Percentiles rank a stretch among this genome's conserved stretches.
These are phyloP conservation scores for Pichia sp. DNA, from an alignment of 1,139 yeast genomes.

Conservation along the genomic window DNA sequence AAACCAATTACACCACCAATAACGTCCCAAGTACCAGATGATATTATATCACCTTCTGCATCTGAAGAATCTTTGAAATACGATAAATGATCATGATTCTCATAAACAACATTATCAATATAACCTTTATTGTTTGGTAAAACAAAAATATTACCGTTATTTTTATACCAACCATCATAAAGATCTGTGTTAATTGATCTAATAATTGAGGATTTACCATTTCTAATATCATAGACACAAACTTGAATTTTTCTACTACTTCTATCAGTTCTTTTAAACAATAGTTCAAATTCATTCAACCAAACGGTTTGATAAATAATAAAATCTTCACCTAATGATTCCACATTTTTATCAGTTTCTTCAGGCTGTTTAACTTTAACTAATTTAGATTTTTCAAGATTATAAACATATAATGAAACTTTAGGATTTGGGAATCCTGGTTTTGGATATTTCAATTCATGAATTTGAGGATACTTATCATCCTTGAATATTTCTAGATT, in stretches of 20 bases:
- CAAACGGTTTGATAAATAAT: constrained; percentile 68
- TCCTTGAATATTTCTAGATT: constrained; percentile 56
- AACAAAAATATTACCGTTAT: constrained; percentile 33
- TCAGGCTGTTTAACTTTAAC: constrained; percentile 25
- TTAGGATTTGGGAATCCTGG: constrained; percentile 76
- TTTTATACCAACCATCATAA: constrained; percentile 52
- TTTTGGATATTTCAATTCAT: constrained; percentile 72
- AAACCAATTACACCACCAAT: constrained; percentile 50
- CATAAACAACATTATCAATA: constrained; percentile 63
- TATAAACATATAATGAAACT: constrained; percentile 43
- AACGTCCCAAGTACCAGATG: constrained; percentile 67
- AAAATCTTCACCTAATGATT: constrained; percentile 39
- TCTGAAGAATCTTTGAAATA: constrained; percentile 38
- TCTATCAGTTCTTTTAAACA: constrained; percentile 68
- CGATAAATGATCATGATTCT: constrained; percentile 64
- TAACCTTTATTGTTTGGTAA: constrained; percentile 46
- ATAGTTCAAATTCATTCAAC: constrained; percentile 49
- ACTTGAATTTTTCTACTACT: constrained; percentile 57
- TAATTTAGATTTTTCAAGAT: constrained; percentile 26
- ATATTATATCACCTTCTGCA: constrained; percentile 42
- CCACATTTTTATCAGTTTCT: constrained; percentile 4
- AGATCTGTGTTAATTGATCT: constrained; percentile 41
- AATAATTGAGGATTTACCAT: constrained; percentile 32
- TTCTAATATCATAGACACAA: constrained; percentile 36
- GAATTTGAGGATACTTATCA: constrained; percentile 51